phyloP scores from a whole-genome alignment of 2,329 filamentous ascomycete genomes.

The Lasiodiplodia sp. region DNA sequence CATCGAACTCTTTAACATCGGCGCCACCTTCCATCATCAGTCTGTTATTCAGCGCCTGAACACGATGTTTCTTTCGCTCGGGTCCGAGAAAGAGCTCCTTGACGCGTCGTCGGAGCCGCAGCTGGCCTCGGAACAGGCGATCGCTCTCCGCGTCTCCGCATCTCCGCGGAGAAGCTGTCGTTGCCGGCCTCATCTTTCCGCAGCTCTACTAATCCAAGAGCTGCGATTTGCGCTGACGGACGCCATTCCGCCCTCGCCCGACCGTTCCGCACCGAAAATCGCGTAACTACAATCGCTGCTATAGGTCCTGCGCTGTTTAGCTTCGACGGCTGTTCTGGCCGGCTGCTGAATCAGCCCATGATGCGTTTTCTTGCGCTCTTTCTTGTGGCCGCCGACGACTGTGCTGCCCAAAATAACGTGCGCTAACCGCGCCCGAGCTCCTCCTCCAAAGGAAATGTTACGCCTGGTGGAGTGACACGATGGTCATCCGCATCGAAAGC shows the following conservation, averaged over 20 bases:
- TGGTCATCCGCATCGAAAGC: conserved; percentile 4
- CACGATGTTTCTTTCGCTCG: not conserved
- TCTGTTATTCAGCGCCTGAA: not conserved
- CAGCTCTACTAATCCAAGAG: not conserved
- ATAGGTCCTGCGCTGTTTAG: conserved; percentile 6
- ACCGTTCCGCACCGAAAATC: conserved; percentile 21
- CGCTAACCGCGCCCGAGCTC: not conserved
- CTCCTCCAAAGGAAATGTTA: not conserved
- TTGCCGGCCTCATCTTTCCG: not conserved
- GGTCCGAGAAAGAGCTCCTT: not conserved
- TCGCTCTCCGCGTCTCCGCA: not conserved
- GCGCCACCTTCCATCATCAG: not conserved
- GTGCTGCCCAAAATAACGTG: not conserved
- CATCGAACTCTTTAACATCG: not conserved
- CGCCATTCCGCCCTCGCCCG: not conserved
- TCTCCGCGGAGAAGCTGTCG: conserved; percentile 24
- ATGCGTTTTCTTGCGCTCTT: not conserved
- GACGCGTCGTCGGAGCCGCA: not conserved
- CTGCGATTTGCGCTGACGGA: not conserved
- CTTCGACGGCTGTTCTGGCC: not conserved
- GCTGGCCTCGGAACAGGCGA: not conserved
- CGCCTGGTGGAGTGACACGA: conserved; percentile 21
- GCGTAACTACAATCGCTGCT: conserved; percentile 25
- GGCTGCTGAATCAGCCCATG: not conserved
- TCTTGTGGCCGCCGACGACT: not conserved